phyloP scores from a whole-genome alignment of 257 asterid species.

The Solanum dulcamara region DNA sequence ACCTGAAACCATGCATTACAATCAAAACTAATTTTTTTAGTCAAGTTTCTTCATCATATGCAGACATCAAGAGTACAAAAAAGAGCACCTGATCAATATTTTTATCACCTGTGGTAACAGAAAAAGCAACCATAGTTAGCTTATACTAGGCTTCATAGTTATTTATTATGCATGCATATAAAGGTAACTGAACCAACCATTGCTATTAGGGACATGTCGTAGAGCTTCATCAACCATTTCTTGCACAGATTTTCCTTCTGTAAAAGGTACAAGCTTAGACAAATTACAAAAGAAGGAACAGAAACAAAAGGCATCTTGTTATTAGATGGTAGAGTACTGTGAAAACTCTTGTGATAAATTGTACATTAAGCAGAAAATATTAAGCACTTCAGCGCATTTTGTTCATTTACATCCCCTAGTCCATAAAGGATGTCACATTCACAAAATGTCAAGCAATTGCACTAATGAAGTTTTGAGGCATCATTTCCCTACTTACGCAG shows the following conservation, averaged over 20 bases:
- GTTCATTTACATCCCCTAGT: not conserved
- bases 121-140: slow-evolving; percentile 15
- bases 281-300: not conserved
- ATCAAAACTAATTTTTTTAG: not conserved
- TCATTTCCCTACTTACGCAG: slow-evolving; percentile 51
- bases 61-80: not conserved
- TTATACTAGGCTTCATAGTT: not conserved
- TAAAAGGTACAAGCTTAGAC: not conserved
- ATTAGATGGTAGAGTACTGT: not conserved
- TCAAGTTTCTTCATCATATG: not conserved
- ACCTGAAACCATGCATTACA: slow-evolving; percentile 38
- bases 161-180: not conserved
- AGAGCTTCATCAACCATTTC: slow-evolving; percentile 96
- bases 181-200: slow-evolving; percentile 42
- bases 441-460: not conserved
- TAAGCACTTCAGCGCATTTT: not conserved
- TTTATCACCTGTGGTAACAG: slow-evolving; percentile 57
- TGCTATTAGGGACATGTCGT: slow-evolving; percentile 64
- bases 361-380: not conserved
- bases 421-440: not conserved
- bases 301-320: not conserved
- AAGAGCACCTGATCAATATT: slow-evolving; percentile 69
- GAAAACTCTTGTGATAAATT: not conserved
- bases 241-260: slow-evolving; percentile 98
- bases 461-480: not conserved